Conservation (phyloP, 1,284 basidiomycete genomes). For the Moesziomyces sp. region DNA sequence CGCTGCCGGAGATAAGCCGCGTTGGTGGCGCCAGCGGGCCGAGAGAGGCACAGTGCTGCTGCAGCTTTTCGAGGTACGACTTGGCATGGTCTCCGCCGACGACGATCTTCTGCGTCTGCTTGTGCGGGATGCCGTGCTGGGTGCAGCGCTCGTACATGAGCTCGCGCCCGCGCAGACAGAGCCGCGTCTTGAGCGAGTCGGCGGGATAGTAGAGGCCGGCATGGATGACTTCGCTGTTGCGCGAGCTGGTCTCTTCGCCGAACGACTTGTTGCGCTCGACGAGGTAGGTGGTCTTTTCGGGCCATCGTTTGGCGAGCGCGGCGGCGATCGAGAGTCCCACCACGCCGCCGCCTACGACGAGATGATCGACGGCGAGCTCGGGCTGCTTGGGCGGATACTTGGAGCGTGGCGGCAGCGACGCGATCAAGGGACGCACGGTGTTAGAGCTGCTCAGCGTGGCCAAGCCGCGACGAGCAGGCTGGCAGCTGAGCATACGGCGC, state of each 20-base stretch:
- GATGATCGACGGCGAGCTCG: constrained; percentile 82
- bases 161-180: constrained; percentile 87
- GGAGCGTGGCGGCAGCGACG: constrained; percentile 37
- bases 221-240: constrained; percentile 96
- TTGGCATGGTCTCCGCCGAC: constrained; percentile 61
- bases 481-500: neutral
- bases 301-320: constrained; percentile 77
- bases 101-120: constrained; percentile 79
- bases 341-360: constrained; percentile 92
- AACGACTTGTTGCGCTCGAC: constrained; percentile 78
- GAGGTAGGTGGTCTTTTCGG: constrained; percentile 80
- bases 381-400: constrained; percentile 70
- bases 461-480: constrained; percentile 9
- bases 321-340: constrained; percentile 89
- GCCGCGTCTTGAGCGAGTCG: constrained; percentile 83
- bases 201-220: constrained; percentile 79
- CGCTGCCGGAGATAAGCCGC: constrained; percentile 78
- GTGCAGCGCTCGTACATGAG: constrained; percentile 84
- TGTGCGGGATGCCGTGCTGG: constrained; percentile 75
- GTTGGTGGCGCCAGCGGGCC: constrained; percentile 67
- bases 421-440: constrained; percentile 33
- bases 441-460: constrained; percentile 14
- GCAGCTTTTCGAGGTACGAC: constrained; percentile 50
- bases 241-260: constrained; percentile 72
- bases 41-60: constrained; percentile 45